Conservation (phyloP, 345 rosid species). For the Aurinia saxatilis region DNA sequence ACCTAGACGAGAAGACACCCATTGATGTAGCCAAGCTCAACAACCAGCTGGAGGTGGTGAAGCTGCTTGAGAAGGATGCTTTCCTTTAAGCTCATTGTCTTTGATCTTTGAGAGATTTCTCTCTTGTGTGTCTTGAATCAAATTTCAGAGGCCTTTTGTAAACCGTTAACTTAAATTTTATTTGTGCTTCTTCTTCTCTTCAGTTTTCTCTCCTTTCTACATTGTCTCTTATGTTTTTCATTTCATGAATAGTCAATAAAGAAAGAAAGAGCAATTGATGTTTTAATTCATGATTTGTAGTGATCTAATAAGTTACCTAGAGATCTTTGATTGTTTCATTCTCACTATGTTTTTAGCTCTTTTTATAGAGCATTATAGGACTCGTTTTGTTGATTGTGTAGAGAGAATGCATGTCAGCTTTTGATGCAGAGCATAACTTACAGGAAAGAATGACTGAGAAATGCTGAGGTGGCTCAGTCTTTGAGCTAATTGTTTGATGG, state of each 20-base stretch:
- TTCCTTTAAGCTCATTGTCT: slow-evolving; percentile 42
- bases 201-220: slow-evolving; percentile 6
- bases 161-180: neutral
- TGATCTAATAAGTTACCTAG: no score
- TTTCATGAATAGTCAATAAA: slow-evolving; percentile 14
- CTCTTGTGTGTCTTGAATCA: slow-evolving; percentile 15
- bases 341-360: no score
- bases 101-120: neutral
- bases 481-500: neutral
- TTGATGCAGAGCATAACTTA: slow-evolving; percentile 92
- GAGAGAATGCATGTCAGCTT: slow-evolving; percentile 99
- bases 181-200: neutral
- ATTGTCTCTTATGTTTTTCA: slow-evolving; percentile 6
- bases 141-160: slow-evolving; percentile 7
- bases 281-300: neutral
- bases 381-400: slow-evolving; percentile 20
- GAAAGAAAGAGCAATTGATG: neutral
- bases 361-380: no score
- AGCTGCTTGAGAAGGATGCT: slow-evolving; percentile 92
- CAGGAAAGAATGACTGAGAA: no score
- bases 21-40: slow-evolving; percentile 94
- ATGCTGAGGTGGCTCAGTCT: neutral
- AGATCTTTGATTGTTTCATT: no score
- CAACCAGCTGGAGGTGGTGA: slow-evolving; percentile 83
- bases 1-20: slow-evolving; percentile 96